Percentiles rank a stretch among this genome's conserved stretches.
phyloP scores from a whole-genome alignment of 169 alveolate species.

The Cryptosporidium viatorum region DNA sequence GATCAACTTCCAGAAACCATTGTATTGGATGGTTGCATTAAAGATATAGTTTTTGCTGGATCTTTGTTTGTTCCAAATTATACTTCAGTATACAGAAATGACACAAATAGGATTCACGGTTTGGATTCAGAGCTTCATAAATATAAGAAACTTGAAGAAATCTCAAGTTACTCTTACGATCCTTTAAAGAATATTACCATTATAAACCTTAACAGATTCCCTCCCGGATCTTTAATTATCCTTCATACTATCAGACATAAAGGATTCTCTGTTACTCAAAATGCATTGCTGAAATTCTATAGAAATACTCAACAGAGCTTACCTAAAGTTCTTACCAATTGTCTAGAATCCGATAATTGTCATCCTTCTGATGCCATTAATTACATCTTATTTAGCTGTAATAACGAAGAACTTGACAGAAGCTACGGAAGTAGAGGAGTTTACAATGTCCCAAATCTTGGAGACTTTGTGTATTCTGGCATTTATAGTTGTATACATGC shows the following conservation, averaged over 20 bases:
- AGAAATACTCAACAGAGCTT: conserved; percentile 15
- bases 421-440: conserved; percentile 84
- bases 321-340: conserved; percentile 27
- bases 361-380: conserved; percentile 79
- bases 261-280: conserved; percentile 36
- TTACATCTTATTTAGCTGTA: conserved; percentile 85
- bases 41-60: conserved; percentile 75
- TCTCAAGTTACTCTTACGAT: conserved; percentile 52
- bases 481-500: conserved; percentile 57
- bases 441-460: conserved; percentile 76
- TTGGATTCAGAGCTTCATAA: conserved; percentile 39
- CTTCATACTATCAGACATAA: conserved; percentile 73
- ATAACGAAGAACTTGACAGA: conserved; percentile 86
- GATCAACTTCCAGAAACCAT: conserved; percentile 35
- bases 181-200: conserved; percentile 25
- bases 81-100: conserved; percentile 49
- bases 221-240: conserved; percentile 78
- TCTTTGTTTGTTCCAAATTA: conserved; percentile 68
- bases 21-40: conserved; percentile 57
- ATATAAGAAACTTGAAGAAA: conserved; percentile 26
- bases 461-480: conserved; percentile 58
- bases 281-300: conserved; percentile 50
- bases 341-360: conserved; percentile 36
- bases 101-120: conserved; percentile 73
- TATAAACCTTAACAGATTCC: conserved; percentile 76